A percentile compares a stretch with the other conserved stretches of the same genome.
Conservation (phyloP, 345 rosid species). For the Raphanus sativus region DNA sequence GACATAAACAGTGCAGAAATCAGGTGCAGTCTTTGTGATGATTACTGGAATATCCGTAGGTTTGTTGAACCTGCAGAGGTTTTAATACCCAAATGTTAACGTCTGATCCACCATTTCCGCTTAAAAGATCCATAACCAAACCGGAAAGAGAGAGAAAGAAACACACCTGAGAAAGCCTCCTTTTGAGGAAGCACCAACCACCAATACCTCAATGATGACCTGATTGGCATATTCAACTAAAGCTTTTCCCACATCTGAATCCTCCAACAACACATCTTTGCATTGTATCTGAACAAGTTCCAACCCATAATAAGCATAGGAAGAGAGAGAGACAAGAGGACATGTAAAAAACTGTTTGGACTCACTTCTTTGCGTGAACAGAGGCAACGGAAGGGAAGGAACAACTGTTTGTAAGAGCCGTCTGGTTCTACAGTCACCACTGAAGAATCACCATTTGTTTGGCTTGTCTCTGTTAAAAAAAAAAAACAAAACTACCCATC, state of each 20-base stretch:
- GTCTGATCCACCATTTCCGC: background rate
- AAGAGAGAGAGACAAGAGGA: conserved; percentile 4
- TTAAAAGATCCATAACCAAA: background rate
- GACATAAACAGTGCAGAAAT: conserved; percentile 69
- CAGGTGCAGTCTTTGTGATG: conserved; percentile 70
- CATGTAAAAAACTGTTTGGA: background rate
- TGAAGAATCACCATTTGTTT: conserved; percentile 39
- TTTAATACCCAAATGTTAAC: background rate
- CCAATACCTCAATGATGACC: conserved; percentile 58
- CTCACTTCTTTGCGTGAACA: conserved; percentile 87
- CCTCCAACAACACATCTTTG: conserved; percentile 78
- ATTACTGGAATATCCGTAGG: conserved; percentile 56
- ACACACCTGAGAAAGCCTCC: conserved; percentile 76
- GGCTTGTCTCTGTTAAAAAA: conserved; percentile 44
- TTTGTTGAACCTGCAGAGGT: conserved; percentile 58
- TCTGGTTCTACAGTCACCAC: conserved; percentile 52
- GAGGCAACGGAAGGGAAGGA: conserved; percentile 90
- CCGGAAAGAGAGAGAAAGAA: background rate
- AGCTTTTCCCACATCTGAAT: conserved; percentile 69
- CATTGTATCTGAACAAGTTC: conserved; percentile 59
- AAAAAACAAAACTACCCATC: background rate
- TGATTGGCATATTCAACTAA: conserved; percentile 58
- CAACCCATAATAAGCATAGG: conserved; percentile 12
- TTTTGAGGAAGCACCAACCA: conserved; percentile 66
- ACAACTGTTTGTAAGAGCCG: conserved; percentile 58